These are phyloP conservation scores for Ambrosia trifida DNA, from an alignment of 129 eudicot species.

Conservation along the genomic window DNA sequence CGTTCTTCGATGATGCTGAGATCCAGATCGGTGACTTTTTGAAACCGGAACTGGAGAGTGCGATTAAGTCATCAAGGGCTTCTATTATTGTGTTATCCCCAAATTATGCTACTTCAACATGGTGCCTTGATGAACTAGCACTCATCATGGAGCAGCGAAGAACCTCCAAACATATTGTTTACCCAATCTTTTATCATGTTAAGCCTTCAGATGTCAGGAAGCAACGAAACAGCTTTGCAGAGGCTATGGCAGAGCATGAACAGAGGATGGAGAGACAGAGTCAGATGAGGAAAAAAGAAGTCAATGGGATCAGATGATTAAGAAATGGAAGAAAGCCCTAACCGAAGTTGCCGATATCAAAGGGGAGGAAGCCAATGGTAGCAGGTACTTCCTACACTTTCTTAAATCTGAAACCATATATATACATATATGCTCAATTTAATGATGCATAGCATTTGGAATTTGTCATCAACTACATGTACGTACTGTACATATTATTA, in stretches of 20 bases:
- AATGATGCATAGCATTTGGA: too few relatives aligned
- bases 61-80: background rate
- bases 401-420: too few relatives aligned
- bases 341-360: conserved; percentile 9
- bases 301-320: background rate
- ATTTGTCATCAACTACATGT: too few relatives aligned
- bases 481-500: too few relatives aligned
- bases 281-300: background rate
- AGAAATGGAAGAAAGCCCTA: conserved; percentile 13
- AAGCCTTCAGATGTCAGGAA: conserved; percentile 11
- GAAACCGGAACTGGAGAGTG: conserved; percentile 4
- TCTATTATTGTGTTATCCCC: too few relatives aligned
- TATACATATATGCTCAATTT: too few relatives aligned
- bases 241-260: background rate
- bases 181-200: too few relatives aligned
- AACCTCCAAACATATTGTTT: too few relatives aligned
- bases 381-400: background rate
- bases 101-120: too few relatives aligned
- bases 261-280: background rate
- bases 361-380: conserved; percentile 5
- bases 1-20: conserved; percentile 3
- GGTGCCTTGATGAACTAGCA: too few relatives aligned
- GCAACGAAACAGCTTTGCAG: conserved; percentile 4
- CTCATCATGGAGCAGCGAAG: too few relatives aligned
- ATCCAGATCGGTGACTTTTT: background rate